Base-by-base conservation (phyloP, 2,329 filamentous ascomycete genomes). In the Parastagonospora avenae region DNA sequence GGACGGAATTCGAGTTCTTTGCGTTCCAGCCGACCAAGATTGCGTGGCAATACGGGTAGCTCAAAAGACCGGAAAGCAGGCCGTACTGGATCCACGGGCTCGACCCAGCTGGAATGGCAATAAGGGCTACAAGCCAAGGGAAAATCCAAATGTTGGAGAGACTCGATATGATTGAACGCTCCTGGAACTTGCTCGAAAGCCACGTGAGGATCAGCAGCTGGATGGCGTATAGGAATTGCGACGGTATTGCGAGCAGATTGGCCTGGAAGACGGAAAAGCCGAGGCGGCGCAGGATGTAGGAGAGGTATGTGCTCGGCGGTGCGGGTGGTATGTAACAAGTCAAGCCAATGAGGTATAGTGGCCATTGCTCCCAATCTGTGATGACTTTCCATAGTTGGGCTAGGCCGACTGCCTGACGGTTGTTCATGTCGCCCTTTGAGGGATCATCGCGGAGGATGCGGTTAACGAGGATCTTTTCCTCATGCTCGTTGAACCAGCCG, bases 231-330 rank as follows among this genome's bases (percentile, higher is more conserved):
- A 73, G 57, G 10, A 71, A 66, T 29, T 74, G 68, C 4, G 62
- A 68, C 54, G 81, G 72, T n/a, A 89, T 87, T 2, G 81, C 80
- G 7, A 89, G 77, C 30, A 89, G 66, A 62, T 88, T 89, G 1
- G 84, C 79, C 16, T 83, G 73, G 67, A 89, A 86, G 2, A 82
- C 84, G 52, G 77, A 77, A 70, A 87, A 89, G 0, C 85, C 85
- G 0, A 88, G 73, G 1, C 76, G 73, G 39, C 80, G 79, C 5
- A 88, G 76, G 1, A 80, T 83, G 4, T 86, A 77, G 0, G 86
- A 85, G 4, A 89, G 76, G 40, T 70, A 70, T 14, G 44, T 63
- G 1, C 16, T 19, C 1, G 63, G 59, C 2, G 66, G 62, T 5
- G 60, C 32, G 2, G 58, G 56, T 4, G 58, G 58, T 14, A 65